A percentile compares a stretch with the other conserved stretches of the same genome.
phyloP scores from a whole-genome alignment of 352 stramenopile genomes.

The Pythium vanterpoolii region DNA sequence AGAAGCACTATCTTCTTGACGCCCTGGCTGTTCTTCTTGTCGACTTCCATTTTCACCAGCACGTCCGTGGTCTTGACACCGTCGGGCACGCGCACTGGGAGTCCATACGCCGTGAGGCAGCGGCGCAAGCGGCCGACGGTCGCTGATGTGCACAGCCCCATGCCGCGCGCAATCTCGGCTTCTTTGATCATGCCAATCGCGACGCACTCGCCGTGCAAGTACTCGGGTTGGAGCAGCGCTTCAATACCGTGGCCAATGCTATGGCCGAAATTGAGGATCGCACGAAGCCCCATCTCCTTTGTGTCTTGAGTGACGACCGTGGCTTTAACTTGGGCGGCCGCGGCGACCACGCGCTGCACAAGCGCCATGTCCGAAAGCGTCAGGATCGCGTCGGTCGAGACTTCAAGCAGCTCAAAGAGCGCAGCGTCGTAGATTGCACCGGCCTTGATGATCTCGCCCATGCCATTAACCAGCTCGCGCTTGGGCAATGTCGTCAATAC shows the following conservation, averaged over 20 bases:
- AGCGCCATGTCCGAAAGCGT: conserved; percentile 58
- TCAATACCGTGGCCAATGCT: conserved; percentile 99
- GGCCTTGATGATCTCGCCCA: conserved; percentile 98
- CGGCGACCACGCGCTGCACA: conserved; percentile 61
- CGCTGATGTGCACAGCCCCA: conserved; percentile 66
- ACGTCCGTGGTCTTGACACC: conserved; percentile 55
- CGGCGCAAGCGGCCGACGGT: conserved; percentile 68
- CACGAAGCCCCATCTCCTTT: conserved; percentile 93
- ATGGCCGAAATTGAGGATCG: conserved; percentile 99
- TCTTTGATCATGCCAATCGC: conserved; percentile 97
- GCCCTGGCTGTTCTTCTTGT: conserved; percentile 84
- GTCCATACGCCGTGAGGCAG: conserved; percentile 63
- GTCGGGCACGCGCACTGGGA: conserved; percentile 65
- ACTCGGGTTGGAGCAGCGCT: conserved; percentile 93
- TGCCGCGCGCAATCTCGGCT: conserved; percentile 88
- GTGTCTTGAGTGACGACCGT: conserved; percentile 95
- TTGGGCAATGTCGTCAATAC: conserved; percentile 93
- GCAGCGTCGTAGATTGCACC: conserved; percentile 93
- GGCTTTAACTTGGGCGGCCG: conserved; percentile 91
- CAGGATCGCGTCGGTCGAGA: conserved; percentile 82
- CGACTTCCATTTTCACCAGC: conserved; percentile 82
- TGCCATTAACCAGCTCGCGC: conserved; percentile 93
- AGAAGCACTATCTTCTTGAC: conserved; percentile 84
- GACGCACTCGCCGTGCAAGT: conserved; percentile 96
- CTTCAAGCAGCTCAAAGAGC: conserved; percentile 94